A percentile compares a stretch with the other conserved stretches of the same genome.
These are phyloP conservation scores for Penicillium sp. DNA, from an alignment of 2,329 filamentous ascomycete species.

Conservation along the genomic window DNA sequence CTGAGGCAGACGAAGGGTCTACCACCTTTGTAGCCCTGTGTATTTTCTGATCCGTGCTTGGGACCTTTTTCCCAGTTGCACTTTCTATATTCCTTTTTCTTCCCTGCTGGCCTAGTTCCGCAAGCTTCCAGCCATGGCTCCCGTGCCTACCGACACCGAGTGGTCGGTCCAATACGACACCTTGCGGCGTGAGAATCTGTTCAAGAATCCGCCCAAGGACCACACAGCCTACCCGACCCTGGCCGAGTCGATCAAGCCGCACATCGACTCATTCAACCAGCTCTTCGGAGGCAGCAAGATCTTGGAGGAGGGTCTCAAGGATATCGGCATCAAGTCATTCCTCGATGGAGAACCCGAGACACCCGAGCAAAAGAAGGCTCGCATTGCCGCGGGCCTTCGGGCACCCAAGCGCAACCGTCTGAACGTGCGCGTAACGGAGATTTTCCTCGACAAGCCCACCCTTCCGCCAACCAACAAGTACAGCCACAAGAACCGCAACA, in stretches of 20 bases:
- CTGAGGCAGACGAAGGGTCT: slow-evolving; percentile 19
- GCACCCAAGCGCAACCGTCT: slow-evolving; percentile 69
- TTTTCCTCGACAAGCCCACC: slow-evolving; percentile 79
- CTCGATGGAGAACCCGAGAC: slow-evolving; percentile 71
- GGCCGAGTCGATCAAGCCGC: slow-evolving; percentile 81
- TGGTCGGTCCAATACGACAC: slow-evolving; percentile 90
- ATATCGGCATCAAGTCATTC: slow-evolving; percentile 87
- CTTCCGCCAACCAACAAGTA: slow-evolving; percentile 83
- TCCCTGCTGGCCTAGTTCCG: slow-evolving; percentile 14
- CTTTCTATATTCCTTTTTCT: slow-evolving; percentile 12
- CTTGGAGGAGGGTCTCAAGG: slow-evolving; percentile 73
- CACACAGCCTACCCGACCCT: slow-evolving; percentile 85
- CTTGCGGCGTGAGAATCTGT: slow-evolving; percentile 81
- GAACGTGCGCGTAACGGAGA: slow-evolving; percentile 74
- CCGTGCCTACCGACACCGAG: slow-evolving; percentile 62
- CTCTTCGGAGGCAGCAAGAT: slow-evolving; percentile 75
- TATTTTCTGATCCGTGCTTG: neutral
- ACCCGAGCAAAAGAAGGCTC: slow-evolving; percentile 38
- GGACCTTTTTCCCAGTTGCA: neutral
- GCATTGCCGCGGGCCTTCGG: slow-evolving; percentile 57
- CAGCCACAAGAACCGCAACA: slow-evolving; percentile 74
- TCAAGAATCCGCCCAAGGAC: slow-evolving; percentile 84
- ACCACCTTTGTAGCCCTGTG: slow-evolving; percentile 1
- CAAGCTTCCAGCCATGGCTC: slow-evolving; percentile 51
- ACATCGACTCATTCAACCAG: slow-evolving; percentile 94